A percentile compares a stretch with the other conserved stretches of the same genome.
Evolutionary conservation across 1,284 basidiomycete species (phyloP).

Genomic region (Vanrija humicola): DNA sequence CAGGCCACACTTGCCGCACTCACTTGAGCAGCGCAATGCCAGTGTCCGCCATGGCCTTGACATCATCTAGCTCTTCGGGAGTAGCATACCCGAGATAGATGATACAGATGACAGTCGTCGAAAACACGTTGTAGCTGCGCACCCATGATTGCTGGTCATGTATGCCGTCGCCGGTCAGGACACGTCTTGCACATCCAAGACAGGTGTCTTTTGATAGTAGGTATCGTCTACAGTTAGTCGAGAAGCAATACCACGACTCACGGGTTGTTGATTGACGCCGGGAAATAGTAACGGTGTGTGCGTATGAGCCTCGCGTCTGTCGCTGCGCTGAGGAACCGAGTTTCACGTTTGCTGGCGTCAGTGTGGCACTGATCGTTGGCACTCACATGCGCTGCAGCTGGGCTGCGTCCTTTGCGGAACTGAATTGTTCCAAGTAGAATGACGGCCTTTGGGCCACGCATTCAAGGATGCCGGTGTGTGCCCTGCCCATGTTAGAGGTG

Average conservation of each 20-base stretch:
- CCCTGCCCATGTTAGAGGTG: conserved; percentile 1
- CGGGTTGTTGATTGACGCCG: conserved; percentile 22
- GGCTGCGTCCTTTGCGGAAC: conserved; percentile 8
- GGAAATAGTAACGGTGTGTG: conserved; percentile 24
- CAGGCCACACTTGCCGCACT: no score
- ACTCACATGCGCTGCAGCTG: conserved; percentile 16
- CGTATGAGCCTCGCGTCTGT: conserved; percentile 23
- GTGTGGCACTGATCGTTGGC: neutral
- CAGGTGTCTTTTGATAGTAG: conserved; percentile 18
- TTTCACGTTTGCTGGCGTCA: conserved; percentile 16
- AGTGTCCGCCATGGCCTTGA: conserved; percentile 6
- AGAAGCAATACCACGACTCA: neutral
- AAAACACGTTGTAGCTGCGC: conserved; percentile 18
- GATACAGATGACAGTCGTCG: conserved; percentile 12
- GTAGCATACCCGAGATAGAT: conserved; percentile 18
- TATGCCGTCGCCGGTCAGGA: conserved; percentile 1
- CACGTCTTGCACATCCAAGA: conserved; percentile 10
- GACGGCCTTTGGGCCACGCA: conserved; percentile 13
- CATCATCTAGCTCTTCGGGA: conserved; percentile 15
- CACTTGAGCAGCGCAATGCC: conserved; percentile 12
- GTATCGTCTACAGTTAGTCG: conserved; percentile 3
- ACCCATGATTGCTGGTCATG: conserved; percentile 4
- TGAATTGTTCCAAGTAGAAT: conserved; percentile 11
- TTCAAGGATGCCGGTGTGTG: conserved; percentile 14
- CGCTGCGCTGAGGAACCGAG: conserved; percentile 19